Evolutionary conservation across 2,329 filamentous ascomycete genomes (phyloP).

Genomic region (Talaromyces sp.): DNA sequence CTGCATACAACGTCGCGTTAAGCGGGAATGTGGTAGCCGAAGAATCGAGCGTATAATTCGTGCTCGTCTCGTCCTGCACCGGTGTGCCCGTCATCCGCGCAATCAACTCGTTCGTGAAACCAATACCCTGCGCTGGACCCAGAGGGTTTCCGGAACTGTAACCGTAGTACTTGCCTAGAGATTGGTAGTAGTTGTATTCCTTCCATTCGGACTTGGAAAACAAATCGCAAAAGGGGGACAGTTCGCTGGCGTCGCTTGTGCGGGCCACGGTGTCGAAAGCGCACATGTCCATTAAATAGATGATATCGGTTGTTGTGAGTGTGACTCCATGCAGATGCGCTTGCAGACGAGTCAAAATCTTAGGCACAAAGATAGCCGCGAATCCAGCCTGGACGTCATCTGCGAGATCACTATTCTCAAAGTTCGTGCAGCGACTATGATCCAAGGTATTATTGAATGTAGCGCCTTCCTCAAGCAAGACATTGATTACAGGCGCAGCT

Average conservation of each 20-base stretch:
- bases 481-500: conserved; percentile 56
- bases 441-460: conserved; percentile 78
- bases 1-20: conserved; percentile 66
- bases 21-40: conserved; percentile 70
- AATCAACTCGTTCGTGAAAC: conserved; percentile 82
- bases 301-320: conserved; percentile 59
- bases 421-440: conserved; percentile 67
- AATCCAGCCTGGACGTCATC: conserved; percentile 56
- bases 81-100: conserved; percentile 65
- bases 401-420: conserved; percentile 56
- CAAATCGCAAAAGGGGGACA: conserved; percentile 71
- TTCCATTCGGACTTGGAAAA: conserved; percentile 75
- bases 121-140: conserved; percentile 79
- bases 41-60: conserved; percentile 72
- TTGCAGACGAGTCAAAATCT: conserved; percentile 68
- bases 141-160: conserved; percentile 73
- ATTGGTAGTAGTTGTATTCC: conserved; percentile 75
- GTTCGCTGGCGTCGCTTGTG: conserved; percentile 43
- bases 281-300: conserved; percentile 82
- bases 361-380: conserved; percentile 60
- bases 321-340: conserved; percentile 64
- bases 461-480: conserved; percentile 62
- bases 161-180: conserved; percentile 80
- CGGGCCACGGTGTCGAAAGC: conserved; percentile 72
- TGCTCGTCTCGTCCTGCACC: conserved; percentile 69